Percentiles rank a stretch among this genome's conserved stretches.
Conservation (phyloP, 768 basidiomycete species). For the Pleurotus eryngii region DNA sequence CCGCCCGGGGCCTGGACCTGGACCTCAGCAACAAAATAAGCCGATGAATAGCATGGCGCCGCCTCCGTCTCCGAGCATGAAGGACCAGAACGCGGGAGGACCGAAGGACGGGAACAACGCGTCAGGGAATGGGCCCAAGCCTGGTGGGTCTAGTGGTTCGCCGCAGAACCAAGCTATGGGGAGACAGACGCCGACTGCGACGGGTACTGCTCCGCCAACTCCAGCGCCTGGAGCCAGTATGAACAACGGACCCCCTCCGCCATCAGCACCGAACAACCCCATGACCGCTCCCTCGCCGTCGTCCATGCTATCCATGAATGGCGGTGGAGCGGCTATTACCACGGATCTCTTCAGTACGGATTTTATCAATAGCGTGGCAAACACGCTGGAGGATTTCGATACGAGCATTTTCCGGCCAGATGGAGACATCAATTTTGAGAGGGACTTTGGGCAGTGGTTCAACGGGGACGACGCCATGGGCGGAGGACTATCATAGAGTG, state of each 20-base stretch:
- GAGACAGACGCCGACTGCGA: conserved; percentile 22
- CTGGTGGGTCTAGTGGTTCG: conserved; percentile 31
- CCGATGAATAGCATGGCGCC: conserved; percentile 45
- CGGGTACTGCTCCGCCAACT: conserved; percentile 23
- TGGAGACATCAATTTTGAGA: conserved; percentile 60
- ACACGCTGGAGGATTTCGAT: conserved; percentile 40
- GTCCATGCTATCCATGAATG: not conserved
- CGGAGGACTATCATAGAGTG: too few species aligned
- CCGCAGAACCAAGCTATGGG: conserved; percentile 37
- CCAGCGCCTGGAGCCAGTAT: conserved; percentile 20
- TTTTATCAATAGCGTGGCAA: conserved; percentile 43
- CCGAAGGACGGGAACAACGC: conserved; percentile 14
- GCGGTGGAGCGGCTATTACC: not conserved
- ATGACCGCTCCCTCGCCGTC: not conserved
- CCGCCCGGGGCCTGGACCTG: conserved; percentile 26
- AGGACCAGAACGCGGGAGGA: conserved; percentile 19
- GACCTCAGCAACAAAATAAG: conserved; percentile 29
- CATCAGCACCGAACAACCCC: not conserved
- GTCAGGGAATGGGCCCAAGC: conserved; percentile 19
- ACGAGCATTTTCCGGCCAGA: conserved; percentile 39
- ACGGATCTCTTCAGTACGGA: conserved; percentile 29
- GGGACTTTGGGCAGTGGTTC: conserved; percentile 78
- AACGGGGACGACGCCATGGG: conserved; percentile 46
- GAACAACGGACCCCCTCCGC: conserved; percentile 3
- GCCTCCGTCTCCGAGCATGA: conserved; percentile 48